Base-by-base conservation (phyloP, 352 stramenopile species). In the Globisporangium orthogonon region DNA sequence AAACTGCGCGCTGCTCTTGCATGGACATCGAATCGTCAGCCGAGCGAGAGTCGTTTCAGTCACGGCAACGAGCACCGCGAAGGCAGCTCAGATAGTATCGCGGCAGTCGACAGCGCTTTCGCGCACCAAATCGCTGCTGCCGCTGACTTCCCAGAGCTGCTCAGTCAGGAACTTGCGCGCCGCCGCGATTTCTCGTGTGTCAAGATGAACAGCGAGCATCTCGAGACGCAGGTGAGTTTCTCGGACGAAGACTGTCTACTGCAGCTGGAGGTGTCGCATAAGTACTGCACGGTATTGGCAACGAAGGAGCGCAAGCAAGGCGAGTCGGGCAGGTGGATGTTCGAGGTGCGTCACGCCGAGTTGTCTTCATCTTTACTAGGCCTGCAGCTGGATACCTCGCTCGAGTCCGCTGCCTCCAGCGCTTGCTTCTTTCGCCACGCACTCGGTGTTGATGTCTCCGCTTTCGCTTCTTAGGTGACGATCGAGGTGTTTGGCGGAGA, bases 281-380 rank as follows among this genome's bases (percentile, higher is more conserved):
- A 69, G 18, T 90, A 92, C 50, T 90, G 79, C 56, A 86, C 82
- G 1, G 78, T 87, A 3, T 52, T 85, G 28, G 82, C 77, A 13
- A 92, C 79, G 5, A 92, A 90, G 54, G 73, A 81, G 52, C 70
- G 79, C 14, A 74, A 74, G 15, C 78, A 86, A 60, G 82, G 79
- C 2, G 78, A 90, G 55, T 88, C 78, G 18, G 79, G 79, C 4
- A 78, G 78, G 50, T 92, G 82, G 82, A 88, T 92, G 78, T 92
- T 86, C 37, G 79, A 92, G 63, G 78, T 83, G 50, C 13, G 23
- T 33, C 9, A 15, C n/a, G 7, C 30, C 35, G 4, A 9, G 0
- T 23, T 29, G 43, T 31, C 18, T 33, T 15, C 17, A 1, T 49
- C 14, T 3, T n/a, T 23, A 23, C 23, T 23, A 23, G 31, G 41